These are phyloP conservation scores for Ballota nigra DNA, from an alignment of 257 asterid species.

Conservation along the genomic window DNA sequence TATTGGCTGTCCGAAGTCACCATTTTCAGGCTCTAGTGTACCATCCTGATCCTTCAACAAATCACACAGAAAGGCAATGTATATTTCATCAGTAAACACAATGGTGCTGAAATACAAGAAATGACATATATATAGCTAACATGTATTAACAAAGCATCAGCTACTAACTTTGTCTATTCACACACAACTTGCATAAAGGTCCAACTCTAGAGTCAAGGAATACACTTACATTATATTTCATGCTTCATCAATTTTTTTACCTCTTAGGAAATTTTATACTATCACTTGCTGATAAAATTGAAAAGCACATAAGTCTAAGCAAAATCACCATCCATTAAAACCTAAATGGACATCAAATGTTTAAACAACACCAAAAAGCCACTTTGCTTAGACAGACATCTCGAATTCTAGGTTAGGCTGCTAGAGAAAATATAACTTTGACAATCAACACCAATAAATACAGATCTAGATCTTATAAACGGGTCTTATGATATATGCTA, in stretches of 20 bases:
- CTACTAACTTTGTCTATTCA: neutral
- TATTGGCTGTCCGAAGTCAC: conserved; percentile 35
- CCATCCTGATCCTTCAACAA: conserved; percentile 40
- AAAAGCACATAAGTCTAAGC: neutral
- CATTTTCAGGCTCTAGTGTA: conserved; percentile 33
- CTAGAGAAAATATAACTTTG: neutral
- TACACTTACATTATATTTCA: neutral
- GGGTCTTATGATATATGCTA: neutral
- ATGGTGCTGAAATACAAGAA: neutral
- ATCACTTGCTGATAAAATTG: neutral
- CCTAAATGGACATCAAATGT: neutral
- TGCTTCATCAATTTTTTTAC: neutral
- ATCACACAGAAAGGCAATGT: neutral
- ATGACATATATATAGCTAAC: neutral
- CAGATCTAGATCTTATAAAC: neutral
- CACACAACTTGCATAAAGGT: neutral
- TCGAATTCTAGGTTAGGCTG: neutral
- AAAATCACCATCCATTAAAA: neutral
- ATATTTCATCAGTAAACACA: neutral
- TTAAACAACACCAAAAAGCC: neutral
- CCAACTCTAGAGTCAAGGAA: neutral
- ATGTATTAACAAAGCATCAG: neutral
- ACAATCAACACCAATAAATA: neutral
- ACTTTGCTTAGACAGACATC: neutral
- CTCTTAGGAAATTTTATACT: neutral